Percentiles rank a stretch among this genome's conserved stretches.
Conservation (phyloP, 1,139 yeast species). For the Nakaseomyces delphensis region DNA sequence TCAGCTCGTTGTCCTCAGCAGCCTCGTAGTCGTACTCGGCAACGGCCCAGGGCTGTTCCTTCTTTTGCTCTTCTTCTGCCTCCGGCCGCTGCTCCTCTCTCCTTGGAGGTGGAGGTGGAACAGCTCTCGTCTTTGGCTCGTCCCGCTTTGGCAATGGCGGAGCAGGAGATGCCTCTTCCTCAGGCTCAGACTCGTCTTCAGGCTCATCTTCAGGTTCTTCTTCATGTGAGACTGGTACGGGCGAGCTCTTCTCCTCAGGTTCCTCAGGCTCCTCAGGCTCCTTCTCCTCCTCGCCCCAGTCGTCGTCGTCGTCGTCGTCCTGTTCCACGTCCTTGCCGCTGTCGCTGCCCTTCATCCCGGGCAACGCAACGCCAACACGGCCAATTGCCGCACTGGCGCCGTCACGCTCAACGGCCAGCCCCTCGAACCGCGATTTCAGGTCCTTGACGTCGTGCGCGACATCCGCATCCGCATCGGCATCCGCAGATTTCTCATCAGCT, state of each 20-base stretch:
- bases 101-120: constrained; percentile 32
- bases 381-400: constrained; percentile 7
- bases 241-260: constrained; percentile 9
- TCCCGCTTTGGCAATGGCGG: constrained; percentile 1
- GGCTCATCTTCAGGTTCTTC: constrained; percentile 20
- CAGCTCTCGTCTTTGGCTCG: constrained; percentile 11
- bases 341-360: constrained; percentile 28
- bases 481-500: constrained; percentile 12
- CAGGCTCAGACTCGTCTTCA: constrained; percentile 18
- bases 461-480: constrained; percentile 19
- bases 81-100: constrained; percentile 25
- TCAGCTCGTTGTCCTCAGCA: constrained; percentile 81
- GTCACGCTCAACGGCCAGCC: constrained; percentile 21
- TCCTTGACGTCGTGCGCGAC: constrained; percentile 29
- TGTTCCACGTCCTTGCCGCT: constrained; percentile 15
- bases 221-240: constrained; percentile 11
- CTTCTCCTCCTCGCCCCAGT: constrained; percentile 29
- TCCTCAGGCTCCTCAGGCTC: constrained; percentile 7
- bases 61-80: constrained; percentile 34
- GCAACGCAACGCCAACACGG: constrained; percentile 28
- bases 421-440: constrained; percentile 32
- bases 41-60: constrained; percentile 47
- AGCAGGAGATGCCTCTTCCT: no score
- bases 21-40: constrained; percentile 87
- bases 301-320: constrained; percentile 30